Evolutionary conservation across 2,329 filamentous ascomycete species (phyloP).

Genomic region (Exophiala dermatitidis): DNA sequence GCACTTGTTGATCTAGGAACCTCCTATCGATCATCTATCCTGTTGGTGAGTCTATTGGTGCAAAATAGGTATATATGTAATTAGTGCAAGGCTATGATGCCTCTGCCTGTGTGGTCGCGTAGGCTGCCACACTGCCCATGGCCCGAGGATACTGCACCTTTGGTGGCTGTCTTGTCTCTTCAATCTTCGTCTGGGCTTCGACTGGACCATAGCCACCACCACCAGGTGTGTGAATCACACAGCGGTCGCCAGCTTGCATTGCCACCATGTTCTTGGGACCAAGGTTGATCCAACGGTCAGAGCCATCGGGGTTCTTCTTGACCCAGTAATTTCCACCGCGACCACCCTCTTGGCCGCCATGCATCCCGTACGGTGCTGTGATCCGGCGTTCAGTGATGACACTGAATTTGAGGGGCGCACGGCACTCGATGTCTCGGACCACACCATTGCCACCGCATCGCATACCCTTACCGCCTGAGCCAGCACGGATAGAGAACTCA

Average conservation of each 20-base stretch:
- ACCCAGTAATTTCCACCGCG: constrained; percentile 22
- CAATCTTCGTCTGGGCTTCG: too few species aligned
- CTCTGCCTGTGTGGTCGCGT: too few species aligned
- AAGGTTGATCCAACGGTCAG: not conserved
- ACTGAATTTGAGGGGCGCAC: constrained; percentile 41
- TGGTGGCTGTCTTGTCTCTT: too few species aligned
- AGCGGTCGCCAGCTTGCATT: constrained; percentile 32
- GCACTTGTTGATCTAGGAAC: too few species aligned
- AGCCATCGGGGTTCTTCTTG: constrained; percentile 7
- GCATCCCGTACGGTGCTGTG: constrained; percentile 24
- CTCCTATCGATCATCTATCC: too few species aligned
- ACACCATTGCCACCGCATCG: constrained; percentile 70
- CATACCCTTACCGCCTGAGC: constrained; percentile 58
- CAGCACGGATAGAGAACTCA: constrained; percentile 58
- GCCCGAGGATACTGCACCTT: too few species aligned
- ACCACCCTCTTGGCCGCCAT: constrained; percentile 19
- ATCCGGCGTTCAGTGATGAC: constrained; percentile 23
- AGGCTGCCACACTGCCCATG: too few species aligned
- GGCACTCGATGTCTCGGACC: constrained; percentile 66
- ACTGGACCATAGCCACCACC: constrained; percentile 8
- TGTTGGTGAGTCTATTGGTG: too few species aligned
- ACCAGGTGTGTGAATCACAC: constrained; percentile 28
- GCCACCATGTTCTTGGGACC: not conserved
- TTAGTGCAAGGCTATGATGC: too few species aligned
- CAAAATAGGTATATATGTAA: too few species aligned